phyloP scores from a whole-genome alignment of 2,329 filamentous ascomycete species.

The Penicillium sp. region DNA sequence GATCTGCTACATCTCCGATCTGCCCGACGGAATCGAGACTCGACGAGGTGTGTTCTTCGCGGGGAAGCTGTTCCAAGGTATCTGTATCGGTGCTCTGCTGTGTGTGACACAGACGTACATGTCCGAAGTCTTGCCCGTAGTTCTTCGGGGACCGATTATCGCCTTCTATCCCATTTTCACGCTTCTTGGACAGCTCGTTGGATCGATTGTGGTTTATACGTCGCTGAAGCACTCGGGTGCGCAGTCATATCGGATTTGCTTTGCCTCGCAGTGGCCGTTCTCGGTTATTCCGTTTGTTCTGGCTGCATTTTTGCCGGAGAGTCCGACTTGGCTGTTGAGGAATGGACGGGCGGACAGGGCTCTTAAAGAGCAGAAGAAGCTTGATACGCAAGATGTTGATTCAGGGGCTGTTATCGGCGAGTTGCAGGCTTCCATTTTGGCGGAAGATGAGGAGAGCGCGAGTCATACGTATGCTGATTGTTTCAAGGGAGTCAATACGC shows the following conservation, averaged over 20 bases:
- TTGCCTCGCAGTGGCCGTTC: slow-evolving; percentile 48
- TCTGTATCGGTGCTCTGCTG: slow-evolving; percentile 47
- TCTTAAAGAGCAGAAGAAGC: slow-evolving; percentile 13
- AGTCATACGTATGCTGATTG: slow-evolving; percentile 33
- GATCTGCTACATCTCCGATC: slow-evolving; percentile 20
- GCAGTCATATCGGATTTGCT: slow-evolving; percentile 30
- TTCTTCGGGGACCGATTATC: slow-evolving; percentile 46
- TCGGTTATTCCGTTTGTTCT: slow-evolving; percentile 43
- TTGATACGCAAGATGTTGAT: slow-evolving; percentile 6
- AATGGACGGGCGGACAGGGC: slow-evolving; percentile 36
- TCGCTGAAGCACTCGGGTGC: slow-evolving; percentile 27
- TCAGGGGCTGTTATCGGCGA: slow-evolving; percentile 11
- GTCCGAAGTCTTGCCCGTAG: slow-evolving; percentile 48
- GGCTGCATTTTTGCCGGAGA: slow-evolving; percentile 49
- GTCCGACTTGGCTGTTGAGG: slow-evolving; percentile 48
- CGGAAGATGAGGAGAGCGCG: slow-evolving; percentile 42
- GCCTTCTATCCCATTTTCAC: slow-evolving; percentile 50
- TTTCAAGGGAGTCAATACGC: slow-evolving; percentile 20
- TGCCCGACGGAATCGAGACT: slow-evolving; percentile 18
- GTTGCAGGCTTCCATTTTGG: slow-evolving; percentile 14
- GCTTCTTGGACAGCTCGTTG: slow-evolving; percentile 47
- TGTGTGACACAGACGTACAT: slow-evolving; percentile 46
- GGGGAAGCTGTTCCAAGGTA: slow-evolving; percentile 46
- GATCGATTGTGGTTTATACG: slow-evolving; percentile 28
- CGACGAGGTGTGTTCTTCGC: slow-evolving; percentile 42